These are phyloP conservation scores for Emergomyces pasteurianus DNA, from an alignment of 2,329 filamentous ascomycete genomes.

Conservation along the genomic window DNA sequence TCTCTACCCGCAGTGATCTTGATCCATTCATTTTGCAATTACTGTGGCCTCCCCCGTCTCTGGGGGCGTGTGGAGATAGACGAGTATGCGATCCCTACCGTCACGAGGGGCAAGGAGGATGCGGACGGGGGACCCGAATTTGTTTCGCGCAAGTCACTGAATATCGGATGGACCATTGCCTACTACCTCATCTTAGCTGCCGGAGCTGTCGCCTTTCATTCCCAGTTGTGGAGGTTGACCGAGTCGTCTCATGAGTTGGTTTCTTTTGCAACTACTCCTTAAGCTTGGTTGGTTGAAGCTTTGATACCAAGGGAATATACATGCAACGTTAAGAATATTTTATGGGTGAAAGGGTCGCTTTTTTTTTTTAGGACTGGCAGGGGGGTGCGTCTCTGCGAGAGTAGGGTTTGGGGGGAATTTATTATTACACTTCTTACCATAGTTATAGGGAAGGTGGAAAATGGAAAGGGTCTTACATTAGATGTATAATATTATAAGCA, in stretches of 20 bases:
- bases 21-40: slow-evolving; percentile 85
- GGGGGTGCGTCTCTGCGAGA: not conserved
- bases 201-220: slow-evolving; percentile 62
- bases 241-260: slow-evolving; percentile 33
- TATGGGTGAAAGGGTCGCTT: not conserved
- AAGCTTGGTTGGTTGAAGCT: not conserved
- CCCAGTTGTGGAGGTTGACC: slow-evolving; percentile 59
- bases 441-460: not conserved
- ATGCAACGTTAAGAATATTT: not conserved
- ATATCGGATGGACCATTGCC: slow-evolving; percentile 54
- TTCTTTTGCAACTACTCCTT: slow-evolving; percentile 14
- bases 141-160: slow-evolving; percentile 21
- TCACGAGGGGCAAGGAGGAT: slow-evolving; percentile 33
- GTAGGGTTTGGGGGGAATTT: not conserved
- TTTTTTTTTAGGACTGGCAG: not conserved
- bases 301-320: not conserved
- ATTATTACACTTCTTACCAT: not conserved
- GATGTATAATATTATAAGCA: not conserved
- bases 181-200: slow-evolving; percentile 69
- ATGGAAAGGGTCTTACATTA: not conserved
- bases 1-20: slow-evolving; percentile 63
- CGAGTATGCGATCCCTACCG: slow-evolving; percentile 11
- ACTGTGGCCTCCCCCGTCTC: slow-evolving; percentile 74
- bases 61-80: slow-evolving; percentile 60
- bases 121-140: slow-evolving; percentile 15